phyloP scores from a whole-genome alignment of 2,329 filamentous ascomycete genomes.

The Cladosporium colombiae region DNA sequence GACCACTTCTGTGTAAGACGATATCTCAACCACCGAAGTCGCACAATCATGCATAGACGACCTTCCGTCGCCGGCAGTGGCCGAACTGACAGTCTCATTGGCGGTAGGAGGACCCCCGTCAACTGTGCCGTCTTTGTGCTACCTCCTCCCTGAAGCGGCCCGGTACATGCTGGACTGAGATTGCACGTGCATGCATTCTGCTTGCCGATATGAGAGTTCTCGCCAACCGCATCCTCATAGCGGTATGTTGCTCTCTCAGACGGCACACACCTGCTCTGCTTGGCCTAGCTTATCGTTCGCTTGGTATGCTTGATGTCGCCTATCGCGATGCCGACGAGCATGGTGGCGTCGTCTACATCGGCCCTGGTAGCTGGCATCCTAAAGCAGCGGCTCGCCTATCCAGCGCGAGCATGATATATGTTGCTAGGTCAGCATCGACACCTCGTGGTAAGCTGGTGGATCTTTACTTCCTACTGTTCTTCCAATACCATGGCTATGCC shows the following conservation, averaged over 20 bases:
- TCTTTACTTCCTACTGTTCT: neutral
- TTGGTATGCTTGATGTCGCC: neutral
- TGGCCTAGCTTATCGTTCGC: neutral
- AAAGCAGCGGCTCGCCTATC: neutral
- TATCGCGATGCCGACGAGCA: neutral
- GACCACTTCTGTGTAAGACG: neutral
- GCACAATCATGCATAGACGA: neutral
- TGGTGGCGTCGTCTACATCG: neutral
- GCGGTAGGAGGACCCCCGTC: neutral
- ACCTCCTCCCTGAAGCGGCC: neutral
- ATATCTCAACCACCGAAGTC: neutral
- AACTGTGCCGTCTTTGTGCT: neutral
- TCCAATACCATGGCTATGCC: neutral
- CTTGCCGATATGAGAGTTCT: neutral
- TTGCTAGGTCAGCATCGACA: neutral
- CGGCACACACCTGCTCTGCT: neutral
- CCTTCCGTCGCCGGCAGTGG: neutral
- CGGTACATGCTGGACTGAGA: neutral
- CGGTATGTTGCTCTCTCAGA: neutral
- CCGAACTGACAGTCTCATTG: neutral
- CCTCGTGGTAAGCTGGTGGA: too few relatives aligned
- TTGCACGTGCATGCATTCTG: neutral
- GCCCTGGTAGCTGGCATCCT: neutral
- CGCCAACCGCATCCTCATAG: neutral
- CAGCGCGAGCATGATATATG: neutral